A percentile compares a stretch with the other conserved stretches of the same genome.
Conservation (phyloP, 805 yeast genomes). For the Wickerhamiella bombiphila region DNA sequence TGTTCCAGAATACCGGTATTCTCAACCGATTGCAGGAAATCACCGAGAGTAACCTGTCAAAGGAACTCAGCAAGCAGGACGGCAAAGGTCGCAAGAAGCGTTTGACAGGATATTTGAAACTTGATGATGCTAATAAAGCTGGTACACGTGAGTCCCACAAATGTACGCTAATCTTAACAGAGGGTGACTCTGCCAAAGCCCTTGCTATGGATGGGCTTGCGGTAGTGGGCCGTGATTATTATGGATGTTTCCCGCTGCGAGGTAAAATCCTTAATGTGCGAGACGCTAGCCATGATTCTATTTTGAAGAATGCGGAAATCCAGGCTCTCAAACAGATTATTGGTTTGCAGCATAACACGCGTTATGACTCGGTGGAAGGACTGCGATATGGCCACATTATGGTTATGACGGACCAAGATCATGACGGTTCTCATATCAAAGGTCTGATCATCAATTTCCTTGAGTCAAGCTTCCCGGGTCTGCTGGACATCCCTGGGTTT, state of each 20-base stretch:
- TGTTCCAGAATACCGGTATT: slow-evolving; percentile 53
- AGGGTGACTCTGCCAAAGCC: slow-evolving; percentile 91
- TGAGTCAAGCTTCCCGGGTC: slow-evolving; percentile 88
- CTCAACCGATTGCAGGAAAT: slow-evolving; percentile 57
- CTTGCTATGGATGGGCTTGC: slow-evolving; percentile 87
- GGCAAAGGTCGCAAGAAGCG: slow-evolving; percentile 61
- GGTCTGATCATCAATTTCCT: slow-evolving; percentile 87
- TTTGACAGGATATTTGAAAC: slow-evolving; percentile 74
- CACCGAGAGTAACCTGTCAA: slow-evolving; percentile 79
- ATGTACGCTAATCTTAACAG: slow-evolving; percentile 87
- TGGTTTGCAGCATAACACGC: slow-evolving; percentile 86
- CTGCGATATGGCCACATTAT: slow-evolving; percentile 90
- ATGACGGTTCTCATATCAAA: slow-evolving; percentile 95
- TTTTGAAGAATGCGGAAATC: slow-evolving; percentile 83
- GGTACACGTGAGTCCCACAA: slow-evolving; percentile 86
- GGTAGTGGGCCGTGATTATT: slow-evolving; percentile 87
- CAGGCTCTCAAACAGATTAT: slow-evolving; percentile 90
- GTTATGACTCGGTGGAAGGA: slow-evolving; percentile 55
- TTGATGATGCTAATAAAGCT: slow-evolving; percentile 92
- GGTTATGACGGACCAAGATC: slow-evolving; percentile 99
- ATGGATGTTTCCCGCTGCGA: slow-evolving; percentile 88
- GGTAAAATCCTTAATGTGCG: slow-evolving; percentile 93
- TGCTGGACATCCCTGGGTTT: slow-evolving; percentile 80
- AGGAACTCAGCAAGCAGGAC: slow-evolving; percentile 74
- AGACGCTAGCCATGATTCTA: slow-evolving; percentile 94